Conservation (phyloP, 768 basidiomycete genomes). For the Trametes elegans region DNA sequence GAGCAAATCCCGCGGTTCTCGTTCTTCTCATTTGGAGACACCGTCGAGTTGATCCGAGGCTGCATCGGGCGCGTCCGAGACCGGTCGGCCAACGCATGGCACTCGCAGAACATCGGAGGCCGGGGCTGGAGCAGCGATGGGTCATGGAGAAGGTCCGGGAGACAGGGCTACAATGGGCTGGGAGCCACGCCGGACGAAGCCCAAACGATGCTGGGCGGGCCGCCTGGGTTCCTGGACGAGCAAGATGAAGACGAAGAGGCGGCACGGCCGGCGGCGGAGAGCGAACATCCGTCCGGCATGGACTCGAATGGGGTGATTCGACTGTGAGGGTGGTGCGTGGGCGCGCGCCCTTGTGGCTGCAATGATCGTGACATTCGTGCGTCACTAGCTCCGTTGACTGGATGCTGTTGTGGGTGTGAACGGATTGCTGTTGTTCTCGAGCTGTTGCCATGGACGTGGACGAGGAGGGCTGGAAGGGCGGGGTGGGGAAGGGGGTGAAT, state of each 20-base stretch:
- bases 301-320: conserved; percentile 28
- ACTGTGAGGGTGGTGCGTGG: conserved; percentile 22
- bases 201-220: conserved; percentile 27
- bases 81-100: conserved; percentile 24
- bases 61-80: conserved; percentile 24
- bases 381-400: neutral
- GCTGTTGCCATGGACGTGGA: neutral
- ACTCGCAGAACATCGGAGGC: conserved; percentile 23
- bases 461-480: neutral
- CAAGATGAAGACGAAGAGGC: conserved; percentile 29
- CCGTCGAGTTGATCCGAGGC: conserved; percentile 22
- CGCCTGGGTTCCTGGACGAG: conserved; percentile 29
- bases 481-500: neutral
- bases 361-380: conserved; percentile 3
- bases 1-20: conserved; percentile 72
- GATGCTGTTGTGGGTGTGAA: neutral
- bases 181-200: conserved; percentile 27
- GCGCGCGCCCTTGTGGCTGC: conserved; percentile 8
- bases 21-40: conserved; percentile 30
- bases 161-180: conserved; percentile 26
- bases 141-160: conserved; percentile 17
- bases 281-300: conserved; percentile 17
- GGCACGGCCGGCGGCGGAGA: neutral
- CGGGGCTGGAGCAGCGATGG: conserved; percentile 17
- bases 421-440: neutral